Base-by-base conservation (phyloP, 805 yeast species). In the Wickerhamiella siamensis region DNA sequence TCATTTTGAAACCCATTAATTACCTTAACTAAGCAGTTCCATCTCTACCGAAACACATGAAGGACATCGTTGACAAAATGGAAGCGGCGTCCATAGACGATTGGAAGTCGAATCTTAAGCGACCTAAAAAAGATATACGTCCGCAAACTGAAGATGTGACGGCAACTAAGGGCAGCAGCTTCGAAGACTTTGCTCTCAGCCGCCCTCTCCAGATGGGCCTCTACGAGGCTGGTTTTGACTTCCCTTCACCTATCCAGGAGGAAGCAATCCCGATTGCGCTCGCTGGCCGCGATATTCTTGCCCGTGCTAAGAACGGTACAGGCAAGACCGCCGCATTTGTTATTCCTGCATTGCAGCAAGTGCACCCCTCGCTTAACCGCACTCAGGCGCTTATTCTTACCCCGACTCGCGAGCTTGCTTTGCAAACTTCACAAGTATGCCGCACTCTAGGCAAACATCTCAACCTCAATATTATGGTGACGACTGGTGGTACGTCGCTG, bases 261-360 rank as follows among this genome's bases (percentile, higher is more conserved):
- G 97, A 87, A 61, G 75, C 94, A 5, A 91, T 91, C 44, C 98
- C 98, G 2, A 83, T 84, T 56, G 95, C 96, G 0, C 70, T 91
- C 36, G 79, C 91, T 43, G 97, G 97, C 40, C 77, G 95, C 65
- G 98, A 91, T 62, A 81, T 91, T 46, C 71, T 91, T 48, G 98
- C 98, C 14, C 75, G 98, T 66, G 97, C 98, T 35, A 91, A 91
- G 61, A 91, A 91, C 64, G 98, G 98, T 49, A 91, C 98, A 1
- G 98, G 98, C 55, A 91, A 91, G 60, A 91, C 98, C 6, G 98
- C 97, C 1, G 94, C 98, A 5, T 91, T 91, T 61, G 79, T 84
- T 39, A 88, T 91, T 51, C 98, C 98, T 40, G 74, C 94, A 22
- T 70, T 91, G 56, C 94, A 91, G 61, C 81, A 78, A 58, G 71